Evolutionary conservation across 2,329 filamentous ascomycete genomes (phyloP), one percentile per base, ranked within the genome.

Genomic region (Alternaria sp.): DNA sequence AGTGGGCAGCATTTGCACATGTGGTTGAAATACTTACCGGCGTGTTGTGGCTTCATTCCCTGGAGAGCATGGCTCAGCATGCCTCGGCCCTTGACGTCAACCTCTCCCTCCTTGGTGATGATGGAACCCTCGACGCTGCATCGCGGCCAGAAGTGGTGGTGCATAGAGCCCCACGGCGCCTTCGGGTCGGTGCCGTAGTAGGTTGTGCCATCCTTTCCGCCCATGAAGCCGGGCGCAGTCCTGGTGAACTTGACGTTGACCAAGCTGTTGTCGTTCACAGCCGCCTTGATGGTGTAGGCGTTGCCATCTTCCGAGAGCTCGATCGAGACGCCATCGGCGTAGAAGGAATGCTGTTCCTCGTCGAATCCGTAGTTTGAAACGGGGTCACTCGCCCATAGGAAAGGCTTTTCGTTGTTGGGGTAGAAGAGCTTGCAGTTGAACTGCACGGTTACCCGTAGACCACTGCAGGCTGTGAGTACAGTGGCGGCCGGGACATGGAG

Each of bases 41-140:
- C 91, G 77, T 99, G 96, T 78, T 99, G 95, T 39, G 95, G 95
- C 85, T 99, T 99, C 94, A 98, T 98, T 77, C 93, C 95, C 81
- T 98, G 95, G 50, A 98, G 82, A 39, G 92, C 93, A 77, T 95
- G 90, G 66, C 90, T 84, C 80, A 93, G 94, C 71, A 96, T 82
- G 31, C 88, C 93, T 63, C 84, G 86, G 56, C 94, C 94, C 72
- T 87, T 89, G 77, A 97, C 88, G 76, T 97, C 89, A 62, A 97
- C 83, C 36, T 90, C 87, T 46, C 92, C 92, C 33, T 92, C 88
- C 70, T 90, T 86, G 60, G 93, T 96, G 63, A 91, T 87, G 77
- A 98, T 92, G 67, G 85, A 91, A 51, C 95, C 95, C 78, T 94
- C 90, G 11, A 90, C 87, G 45, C 82, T 84, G 79, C 91, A 95